Conservation (phyloP, 352 stramenopile genomes). For the Globisporangium heterothallicum region DNA sequence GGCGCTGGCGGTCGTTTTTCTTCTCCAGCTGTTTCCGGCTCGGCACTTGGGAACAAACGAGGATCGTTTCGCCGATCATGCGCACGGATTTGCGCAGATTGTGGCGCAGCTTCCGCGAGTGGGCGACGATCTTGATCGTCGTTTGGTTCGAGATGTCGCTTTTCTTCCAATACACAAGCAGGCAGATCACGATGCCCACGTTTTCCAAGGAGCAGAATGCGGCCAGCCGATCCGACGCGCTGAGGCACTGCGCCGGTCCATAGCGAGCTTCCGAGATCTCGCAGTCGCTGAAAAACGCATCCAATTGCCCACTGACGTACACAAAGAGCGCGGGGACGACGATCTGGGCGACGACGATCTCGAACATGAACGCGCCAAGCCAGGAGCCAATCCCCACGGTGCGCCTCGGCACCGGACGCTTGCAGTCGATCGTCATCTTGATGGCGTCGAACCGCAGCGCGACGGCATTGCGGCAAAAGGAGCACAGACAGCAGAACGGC, state of each 20-base stretch:
- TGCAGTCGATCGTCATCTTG: slow-evolving; percentile 65
- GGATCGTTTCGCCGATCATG: slow-evolving; percentile 50
- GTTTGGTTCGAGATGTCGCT: slow-evolving; percentile 48
- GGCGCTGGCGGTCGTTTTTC: background rate
- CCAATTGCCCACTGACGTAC: slow-evolving; percentile 58
- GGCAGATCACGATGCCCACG: slow-evolving; percentile 35
- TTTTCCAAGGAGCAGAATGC: slow-evolving; percentile 50
- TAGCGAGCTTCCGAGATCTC: slow-evolving; percentile 31
- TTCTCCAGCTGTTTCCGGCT: background rate
- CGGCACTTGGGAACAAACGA: slow-evolving; percentile 19
- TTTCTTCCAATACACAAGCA: slow-evolving; percentile 52
- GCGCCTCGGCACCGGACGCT: slow-evolving; percentile 38
- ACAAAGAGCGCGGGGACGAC: slow-evolving; percentile 52
- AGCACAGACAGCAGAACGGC: slow-evolving; percentile 55
- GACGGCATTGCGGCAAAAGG: slow-evolving; percentile 42
- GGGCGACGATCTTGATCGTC: slow-evolving; percentile 45
- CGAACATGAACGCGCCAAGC: slow-evolving; percentile 48
- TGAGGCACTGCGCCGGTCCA: slow-evolving; percentile 29
- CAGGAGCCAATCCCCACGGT: slow-evolving; percentile 53
- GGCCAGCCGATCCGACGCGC: slow-evolving; percentile 20
- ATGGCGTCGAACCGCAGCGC: slow-evolving; percentile 55
- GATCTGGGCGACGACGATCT: slow-evolving; percentile 41
- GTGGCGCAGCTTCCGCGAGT: slow-evolving; percentile 46
- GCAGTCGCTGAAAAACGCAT: slow-evolving; percentile 41
- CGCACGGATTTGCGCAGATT: slow-evolving; percentile 52